A percentile compares a stretch with the other conserved stretches of the same genome.
These are phyloP conservation scores for Helenozyma rhizophorensis DNA, from an alignment of 805 yeast genomes.

Conservation along the genomic window DNA sequence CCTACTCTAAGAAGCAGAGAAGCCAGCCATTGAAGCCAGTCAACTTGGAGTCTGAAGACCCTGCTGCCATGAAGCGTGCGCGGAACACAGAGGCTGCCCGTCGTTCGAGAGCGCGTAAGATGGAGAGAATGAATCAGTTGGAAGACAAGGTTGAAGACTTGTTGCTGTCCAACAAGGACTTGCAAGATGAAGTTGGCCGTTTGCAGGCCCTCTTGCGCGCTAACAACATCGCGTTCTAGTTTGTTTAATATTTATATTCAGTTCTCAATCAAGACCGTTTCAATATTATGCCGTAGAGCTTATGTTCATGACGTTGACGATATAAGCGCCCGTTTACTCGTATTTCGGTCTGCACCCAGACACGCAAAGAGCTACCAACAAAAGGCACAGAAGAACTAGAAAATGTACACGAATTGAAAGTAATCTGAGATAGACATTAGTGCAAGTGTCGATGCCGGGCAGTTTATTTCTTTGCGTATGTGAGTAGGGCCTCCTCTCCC, in stretches of 20 bases:
- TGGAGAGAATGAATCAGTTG: slow-evolving; percentile 79
- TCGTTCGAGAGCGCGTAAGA: slow-evolving; percentile 88
- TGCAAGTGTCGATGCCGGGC: no score
- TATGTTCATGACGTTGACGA: no score
- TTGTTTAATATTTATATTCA: neutral
- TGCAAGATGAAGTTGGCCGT: slow-evolving; percentile 62
- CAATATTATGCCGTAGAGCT: no score
- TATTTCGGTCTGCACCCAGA: no score
- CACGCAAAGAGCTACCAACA: no score
- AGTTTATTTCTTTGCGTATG: slow-evolving; percentile 32
- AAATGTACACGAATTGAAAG: neutral
- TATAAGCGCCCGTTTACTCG: no score
- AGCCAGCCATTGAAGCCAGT: slow-evolving; percentile 68
- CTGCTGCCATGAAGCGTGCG: slow-evolving; percentile 82
- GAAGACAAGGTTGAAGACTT: slow-evolving; percentile 73
- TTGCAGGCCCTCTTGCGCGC: slow-evolving; percentile 44
- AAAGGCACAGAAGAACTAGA: no score
- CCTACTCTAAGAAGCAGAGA: slow-evolving; percentile 77
- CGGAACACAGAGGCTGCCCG: slow-evolving; percentile 98
- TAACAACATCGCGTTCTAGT: slow-evolving; percentile 12
- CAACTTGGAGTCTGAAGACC: slow-evolving; percentile 49
- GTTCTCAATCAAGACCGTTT: no score
- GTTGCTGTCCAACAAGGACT: slow-evolving; percentile 50
- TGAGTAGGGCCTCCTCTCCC: slow-evolving; percentile 22
- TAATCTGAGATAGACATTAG: no score